Conservation (phyloP, 1,139 yeast genomes). For the Wickerhamomyces sp. region DNA sequence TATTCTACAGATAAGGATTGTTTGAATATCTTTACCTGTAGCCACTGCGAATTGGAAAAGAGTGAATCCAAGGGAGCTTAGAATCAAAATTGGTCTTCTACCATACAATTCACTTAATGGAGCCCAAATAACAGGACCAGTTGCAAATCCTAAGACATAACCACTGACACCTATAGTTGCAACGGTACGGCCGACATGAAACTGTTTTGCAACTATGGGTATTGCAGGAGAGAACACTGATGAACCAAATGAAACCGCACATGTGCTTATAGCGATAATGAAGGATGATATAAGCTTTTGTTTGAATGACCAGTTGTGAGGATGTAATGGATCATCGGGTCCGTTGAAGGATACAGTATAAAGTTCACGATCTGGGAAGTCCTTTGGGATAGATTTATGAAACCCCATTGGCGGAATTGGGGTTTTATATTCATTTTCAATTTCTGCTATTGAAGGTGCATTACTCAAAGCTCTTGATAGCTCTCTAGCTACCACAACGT, state of each 20-base stretch:
- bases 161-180: slow-evolving; percentile 65
- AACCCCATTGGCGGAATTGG: slow-evolving; percentile 53
- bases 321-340: slow-evolving; percentile 55
- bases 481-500: slow-evolving; percentile 7
- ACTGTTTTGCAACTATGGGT: slow-evolving; percentile 36
- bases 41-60: slow-evolving; percentile 69
- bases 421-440: slow-evolving; percentile 28
- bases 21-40: slow-evolving; percentile 67
- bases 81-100: slow-evolving; percentile 51
- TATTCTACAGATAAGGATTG: slow-evolving; percentile 68
- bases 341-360: slow-evolving; percentile 60
- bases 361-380: slow-evolving; percentile 44
- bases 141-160: slow-evolving; percentile 76
- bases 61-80: slow-evolving; percentile 52
- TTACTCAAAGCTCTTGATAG: slow-evolving; percentile 16
- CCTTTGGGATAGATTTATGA: slow-evolving; percentile 48
- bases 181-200: slow-evolving; percentile 49
- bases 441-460: slow-evolving; percentile 12
- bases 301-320: slow-evolving; percentile 52
- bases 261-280: slow-evolving; percentile 39
- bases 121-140: slow-evolving; percentile 80
- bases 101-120: slow-evolving; percentile 78
- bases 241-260: slow-evolving; percentile 54
- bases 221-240: slow-evolving; percentile 58
- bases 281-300: slow-evolving; percentile 39